Evolutionary conservation across 345 rosid genomes (phyloP).

Genomic region (Arabidopsis suecica): DNA sequence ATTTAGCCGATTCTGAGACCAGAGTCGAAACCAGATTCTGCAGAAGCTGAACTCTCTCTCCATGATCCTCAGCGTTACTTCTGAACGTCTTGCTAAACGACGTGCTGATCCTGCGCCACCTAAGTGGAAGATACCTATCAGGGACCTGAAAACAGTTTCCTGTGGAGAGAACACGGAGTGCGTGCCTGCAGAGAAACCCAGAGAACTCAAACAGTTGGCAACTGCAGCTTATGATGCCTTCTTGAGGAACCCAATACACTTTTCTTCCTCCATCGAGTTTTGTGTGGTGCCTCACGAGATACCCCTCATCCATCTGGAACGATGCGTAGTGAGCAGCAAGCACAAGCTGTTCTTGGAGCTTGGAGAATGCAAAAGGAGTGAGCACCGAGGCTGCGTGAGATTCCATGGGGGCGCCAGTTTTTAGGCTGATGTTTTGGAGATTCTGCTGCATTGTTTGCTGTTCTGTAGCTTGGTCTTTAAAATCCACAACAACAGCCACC

Average conservation of each 20-base stretch:
- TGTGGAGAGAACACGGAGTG: slow-evolving; percentile 89
- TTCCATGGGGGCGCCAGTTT: slow-evolving; percentile 97
- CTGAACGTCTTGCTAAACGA: slow-evolving; percentile 55
- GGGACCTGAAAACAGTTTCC: slow-evolving; percentile 96
- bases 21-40: slow-evolving; percentile 80
- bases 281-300: slow-evolving; percentile 91
- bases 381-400: slow-evolving; percentile 85
- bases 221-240: slow-evolving; percentile 89
- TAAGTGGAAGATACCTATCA: slow-evolving; percentile 79
- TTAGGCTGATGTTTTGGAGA: slow-evolving; percentile 82
- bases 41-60: slow-evolving; percentile 73
- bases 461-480: slow-evolving; percentile 95
- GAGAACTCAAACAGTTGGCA: slow-evolving; percentile 95
- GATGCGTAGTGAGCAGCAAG: slow-evolving; percentile 96
- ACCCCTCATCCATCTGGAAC: slow-evolving; percentile 82
- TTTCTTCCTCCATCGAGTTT: slow-evolving; percentile 91
- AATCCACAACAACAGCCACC: slow-evolving; percentile 88
- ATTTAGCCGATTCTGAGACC: slow-evolving; percentile 72
- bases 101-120: slow-evolving; percentile 77
- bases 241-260: slow-evolving; percentile 89
- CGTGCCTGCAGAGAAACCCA: slow-evolving; percentile 93
- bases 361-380: slow-evolving; percentile 93
- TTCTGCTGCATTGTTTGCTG: slow-evolving; percentile 98
- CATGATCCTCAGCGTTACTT: slow-evolving; percentile 53
- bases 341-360: slow-evolving; percentile 96